Evolutionary conservation across 2,329 filamentous ascomycete species (phyloP), one percentile per base, ranked within the genome.

Genomic region (Colletotrichum sp.): DNA sequence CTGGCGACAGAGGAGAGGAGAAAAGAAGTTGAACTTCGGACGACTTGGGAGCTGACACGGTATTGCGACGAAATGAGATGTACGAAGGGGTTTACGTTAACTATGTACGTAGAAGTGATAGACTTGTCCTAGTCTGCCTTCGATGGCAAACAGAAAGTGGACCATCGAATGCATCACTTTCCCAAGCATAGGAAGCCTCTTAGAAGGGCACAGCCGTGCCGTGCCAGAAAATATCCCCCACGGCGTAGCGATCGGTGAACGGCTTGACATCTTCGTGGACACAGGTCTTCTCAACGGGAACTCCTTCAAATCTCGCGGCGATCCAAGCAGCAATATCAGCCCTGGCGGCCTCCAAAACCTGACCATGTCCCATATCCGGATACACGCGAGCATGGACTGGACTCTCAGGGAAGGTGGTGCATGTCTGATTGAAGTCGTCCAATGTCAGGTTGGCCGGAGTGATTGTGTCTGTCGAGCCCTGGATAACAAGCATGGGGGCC

Each of bases 1-100:
- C 49, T 86, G 85, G 84, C 78, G 82, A 25, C 39, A 49, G 29
- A 64, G 13, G 27, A 64, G 74, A 36, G 74, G 74, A 25, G 69
- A 76, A 22, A 69, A 55, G 32, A 69, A 57, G 30, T 16, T 74
- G n/a, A 66, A 27, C 2, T 66, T 71, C 16, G 29, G 25, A 6
- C 22, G 39, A 3, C 44, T 52, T 13, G n/a, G 8, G 6, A 29
- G 8, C n/a, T 25, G 6, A 39, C 30, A 59, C 29, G 29, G 19
- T 34, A n/a, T 62, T 29, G 12, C 11, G 8, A 34, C 22, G 44
- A 52, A n/a, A 52, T 12, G 12, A 22, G 44, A 22, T 49, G 6
- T 22, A 49, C 44, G n/a, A 49, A 22, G n/a, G 44, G 0, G 13
- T 49, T 22, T 49, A 22, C n/a, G 44, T 49, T 8, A 22, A 49